Base-by-base conservation (phyloP, 306 rosid species). In the Hippophae rhamnoides region DNA sequence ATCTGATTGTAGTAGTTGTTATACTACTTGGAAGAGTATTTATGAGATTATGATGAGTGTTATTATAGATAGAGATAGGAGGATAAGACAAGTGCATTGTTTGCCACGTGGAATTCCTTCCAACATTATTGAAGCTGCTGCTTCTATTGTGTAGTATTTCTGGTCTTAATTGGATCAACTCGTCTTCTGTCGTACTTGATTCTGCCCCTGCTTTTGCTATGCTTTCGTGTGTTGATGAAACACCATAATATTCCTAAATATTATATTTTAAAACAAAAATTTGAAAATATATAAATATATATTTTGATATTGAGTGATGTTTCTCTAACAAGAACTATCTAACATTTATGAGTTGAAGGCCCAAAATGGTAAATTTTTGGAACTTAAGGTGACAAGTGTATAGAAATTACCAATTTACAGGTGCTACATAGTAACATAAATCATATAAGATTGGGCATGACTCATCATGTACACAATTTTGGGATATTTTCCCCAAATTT, bases 21-120 rank as follows among this genome's bases (percentile, higher is more conserved):
- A 54, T 57, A 10, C 56, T 26, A 13, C 54, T 43, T 5, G 14
- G 3, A 52, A 51, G 7, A 23, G 54, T 5, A 46, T 40, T 5
- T 23, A 66, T 18, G 56, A 69, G 63, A 5, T 13, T 47, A 7
- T n/a, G 51, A 66, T 47, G 13, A 38, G 58, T 31, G 73, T 64
- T 76, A 59, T 78, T 74, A 74, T 79, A 72, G 67, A 72, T 58
- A 45, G 68, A 48, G 6, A 6, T 25, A 6, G 60, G 23, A 13
- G 70, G 72, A 82, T 74, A 74, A 45, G 90, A 69, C 67, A 74
- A 53, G 71, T 80, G 94, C 80, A 84, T 82, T 81, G 75, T 74
- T 13, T 84, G 97, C 86, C 92, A 84, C 72, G 89, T 86, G 94
- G 93, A 82, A 84, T 86, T 82, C 86, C 80, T 80, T 79, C 82